Evolutionary conservation across 306 rosid genomes (phyloP).

Genomic region (Fragaria vesca): DNA sequence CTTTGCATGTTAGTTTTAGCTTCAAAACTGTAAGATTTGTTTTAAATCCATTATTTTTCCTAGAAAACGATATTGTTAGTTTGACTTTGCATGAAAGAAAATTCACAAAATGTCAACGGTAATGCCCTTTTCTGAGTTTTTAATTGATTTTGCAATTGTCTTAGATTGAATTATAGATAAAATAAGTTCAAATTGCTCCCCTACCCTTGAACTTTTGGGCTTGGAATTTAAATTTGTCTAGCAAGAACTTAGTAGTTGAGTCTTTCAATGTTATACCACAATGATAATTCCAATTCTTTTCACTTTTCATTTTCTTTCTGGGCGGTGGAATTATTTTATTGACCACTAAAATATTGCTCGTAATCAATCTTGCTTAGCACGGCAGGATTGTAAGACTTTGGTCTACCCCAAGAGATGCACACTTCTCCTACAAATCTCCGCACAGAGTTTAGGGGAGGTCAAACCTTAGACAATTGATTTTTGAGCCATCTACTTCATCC

Average conservation of each 20-base stretch:
- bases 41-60: background rate
- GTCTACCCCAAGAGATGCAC: background rate
- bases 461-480: background rate
- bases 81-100: background rate
- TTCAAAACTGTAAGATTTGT: too few relatives aligned
- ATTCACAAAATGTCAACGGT: background rate
- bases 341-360: background rate
- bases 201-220: constrained; percentile 19
- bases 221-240: constrained; percentile 12
- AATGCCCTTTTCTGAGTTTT: constrained; percentile 8
- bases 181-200: constrained; percentile 15
- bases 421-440: background rate
- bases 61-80: background rate
- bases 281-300: background rate
- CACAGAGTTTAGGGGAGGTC: background rate
- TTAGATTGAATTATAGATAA: background rate
- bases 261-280: constrained; percentile 13
- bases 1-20: background rate
- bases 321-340: background rate
- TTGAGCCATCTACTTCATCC: background rate
- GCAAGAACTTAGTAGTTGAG: constrained; percentile 5
- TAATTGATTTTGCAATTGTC: background rate
- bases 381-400: background rate
- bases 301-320: constrained; percentile 16
- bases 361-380: constrained; percentile 6